Base-by-base conservation (phyloP, 371 early-diverging fungal genomes). In the Apophysomyces trapeziformis region DNA sequence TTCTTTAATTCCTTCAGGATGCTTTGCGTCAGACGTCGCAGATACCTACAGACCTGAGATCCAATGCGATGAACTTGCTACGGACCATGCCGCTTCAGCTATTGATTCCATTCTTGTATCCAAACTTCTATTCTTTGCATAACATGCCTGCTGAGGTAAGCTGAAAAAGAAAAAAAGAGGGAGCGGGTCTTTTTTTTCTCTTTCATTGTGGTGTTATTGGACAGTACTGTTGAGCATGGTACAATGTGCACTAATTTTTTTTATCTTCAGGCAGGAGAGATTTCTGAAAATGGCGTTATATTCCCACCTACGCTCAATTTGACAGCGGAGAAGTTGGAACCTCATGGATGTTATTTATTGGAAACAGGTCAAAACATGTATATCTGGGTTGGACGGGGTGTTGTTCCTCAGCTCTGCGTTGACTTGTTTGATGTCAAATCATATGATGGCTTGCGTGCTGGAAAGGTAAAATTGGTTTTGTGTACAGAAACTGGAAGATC, bases 41-140 rank as follows among this genome's bases (percentile, higher is more conserved):
- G 64, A 87, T 91, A 16, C 87, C 92, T 4, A 82, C 89, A 0
- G 92, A 91, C 61, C 65, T 89, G 65, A 78, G 93, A 16, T 85
- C 90, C 11, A 86, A 87, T 60, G 91, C 91, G 7, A 91, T 91
- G 82, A 87, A 88, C 65, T 67, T 87, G 21, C 70, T 93, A 36
- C 91, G 84, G 64, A 93, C 95, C 7, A 82, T 93, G 74, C 92
- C 96, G 0, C 82, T 93, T 4, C 96, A 97, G 69, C 71, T 91
- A 57, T 75, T 90, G 67, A 86, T 89, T 66, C 87, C 91, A 1
- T 89, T 85, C 68, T 58, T 92, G 13, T 82, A 88, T 64, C 91
- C 97, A 35, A 88, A 89, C 13, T 87, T 98, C 68, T 96, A 93
- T 71, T 86, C 94, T 2, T 71, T 98, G 61, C 96, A 98, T 63